Base-by-base conservation (phyloP, 345 rosid genomes). In the Salix arbutifolia region DNA sequence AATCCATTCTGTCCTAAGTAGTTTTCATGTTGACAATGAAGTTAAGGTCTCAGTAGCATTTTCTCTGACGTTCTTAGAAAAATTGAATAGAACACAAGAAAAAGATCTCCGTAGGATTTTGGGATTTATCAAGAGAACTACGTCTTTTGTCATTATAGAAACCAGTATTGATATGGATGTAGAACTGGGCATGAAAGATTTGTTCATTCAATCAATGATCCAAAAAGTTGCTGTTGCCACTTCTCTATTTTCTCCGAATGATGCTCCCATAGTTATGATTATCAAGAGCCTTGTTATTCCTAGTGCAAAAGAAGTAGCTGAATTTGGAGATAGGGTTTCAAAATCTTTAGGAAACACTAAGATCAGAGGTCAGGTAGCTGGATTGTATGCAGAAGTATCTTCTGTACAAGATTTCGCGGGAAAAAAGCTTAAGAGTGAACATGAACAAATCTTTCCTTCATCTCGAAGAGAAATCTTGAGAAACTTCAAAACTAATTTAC, bases 31-130 rank as follows among this genome's bases (percentile, higher is more conserved):
- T 21, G 70, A 71, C 26, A 56, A 30, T 52, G 48, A 77, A 53
- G 65, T 83, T 26, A 80, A 78, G 75, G 80, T 85, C 18, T 85
- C 90, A 0, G 83, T 81, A 53, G 83, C 77, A 26, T 81, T 89
- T 83, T 75, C 90, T 10, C 52, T 78, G 58, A 60, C 87, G 7
- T 78, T 76, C 61, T 68, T 87, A 33, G 84, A 87, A 82, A 85
- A 83, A 25, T 46, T 87, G 75, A 65, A 72, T 48, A 19, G 31
- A 58, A 50, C 56, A 14, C 62, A 81, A 56, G 76, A 61, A 38
- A 80, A 58, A 17, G 81, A 84, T 26, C 76, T 82, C 46, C 71
- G 8, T 52, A 67, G 65, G 44, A 64, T 89, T 65, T 73, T 81
- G 48, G 74, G 78, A 14, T 84, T 77, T 53, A 64, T 87, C 71